phyloP scores from a whole-genome alignment of 768 basidiomycete genomes.

The Termitomyces sp. region DNA sequence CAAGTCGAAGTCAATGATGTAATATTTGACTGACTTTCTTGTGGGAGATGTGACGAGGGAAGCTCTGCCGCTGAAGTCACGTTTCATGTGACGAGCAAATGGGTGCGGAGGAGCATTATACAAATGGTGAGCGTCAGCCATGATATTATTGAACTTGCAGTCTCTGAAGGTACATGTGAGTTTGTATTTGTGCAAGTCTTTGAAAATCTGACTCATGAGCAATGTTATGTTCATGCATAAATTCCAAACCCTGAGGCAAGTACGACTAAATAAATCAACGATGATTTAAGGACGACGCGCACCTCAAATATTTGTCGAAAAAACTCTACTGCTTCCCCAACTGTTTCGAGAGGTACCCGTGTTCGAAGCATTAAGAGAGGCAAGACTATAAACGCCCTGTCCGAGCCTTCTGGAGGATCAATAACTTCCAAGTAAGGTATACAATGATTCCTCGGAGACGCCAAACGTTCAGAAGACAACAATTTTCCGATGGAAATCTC shows the following conservation, averaged over 20 bases:
- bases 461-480: neutral
- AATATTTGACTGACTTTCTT: constrained; percentile 15
- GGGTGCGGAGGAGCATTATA: constrained; percentile 11
- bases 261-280: neutral
- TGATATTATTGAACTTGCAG: constrained; percentile 14
- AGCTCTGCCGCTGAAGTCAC: constrained; percentile 1
- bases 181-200: too few relatives aligned
- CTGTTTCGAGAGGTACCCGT: neutral
- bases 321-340: constrained; percentile 1
- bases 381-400: neutral
- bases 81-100: neutral
- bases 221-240: constrained; percentile 27
- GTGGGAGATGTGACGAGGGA: constrained; percentile 9
- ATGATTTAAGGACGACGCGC: constrained; percentile 5
- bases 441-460: constrained; percentile 24
- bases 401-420: constrained; percentile 12
- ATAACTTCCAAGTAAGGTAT: constrained; percentile 21
- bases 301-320: constrained; percentile 16
- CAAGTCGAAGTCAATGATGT: constrained; percentile 21
- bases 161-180: constrained; percentile 4
- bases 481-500: neutral
- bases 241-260: constrained; percentile 23
- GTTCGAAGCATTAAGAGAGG: neutral
- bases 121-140: constrained; percentile 10
- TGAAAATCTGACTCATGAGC: constrained; percentile 22